Conservation (phyloP, 257 asterid genomes). For the Ballota nigra region DNA sequence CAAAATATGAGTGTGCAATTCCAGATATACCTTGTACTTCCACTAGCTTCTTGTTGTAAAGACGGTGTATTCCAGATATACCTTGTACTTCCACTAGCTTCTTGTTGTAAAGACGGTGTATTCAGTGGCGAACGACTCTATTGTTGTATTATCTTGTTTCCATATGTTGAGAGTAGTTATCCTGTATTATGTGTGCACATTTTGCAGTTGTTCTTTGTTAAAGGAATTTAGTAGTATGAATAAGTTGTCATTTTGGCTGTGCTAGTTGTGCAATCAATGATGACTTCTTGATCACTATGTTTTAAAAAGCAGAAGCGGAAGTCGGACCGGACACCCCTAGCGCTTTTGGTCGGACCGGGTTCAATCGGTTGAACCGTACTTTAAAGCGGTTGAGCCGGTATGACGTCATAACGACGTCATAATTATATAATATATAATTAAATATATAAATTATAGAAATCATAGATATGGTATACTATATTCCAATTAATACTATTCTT, state of each 20-base stretch:
- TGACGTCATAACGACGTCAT: too few species aligned
- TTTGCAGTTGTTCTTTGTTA: conserved; percentile 12
- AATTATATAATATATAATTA: too few species aligned
- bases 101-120: not conserved
- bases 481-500: too few species aligned
- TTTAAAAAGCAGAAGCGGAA: too few species aligned
- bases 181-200: not conserved
- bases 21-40: not conserved
- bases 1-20: not conserved
- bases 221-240: not conserved
- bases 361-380: too few species aligned
- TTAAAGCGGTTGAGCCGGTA: too few species aligned
- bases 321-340: too few species aligned
- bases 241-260: not conserved
- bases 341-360: too few species aligned
- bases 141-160: conserved; percentile 2
- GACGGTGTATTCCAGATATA: too few species aligned
- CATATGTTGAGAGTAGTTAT: not conserved
- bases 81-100: too few species aligned
- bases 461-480: too few species aligned
- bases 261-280: not conserved
- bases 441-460: too few species aligned
- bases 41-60: not conserved
- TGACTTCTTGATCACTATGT: not conserved
- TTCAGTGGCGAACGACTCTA: not conserved